Conservation (phyloP, 495 filamentous ascomycete species). For the Pyrenula aspistea region DNA sequence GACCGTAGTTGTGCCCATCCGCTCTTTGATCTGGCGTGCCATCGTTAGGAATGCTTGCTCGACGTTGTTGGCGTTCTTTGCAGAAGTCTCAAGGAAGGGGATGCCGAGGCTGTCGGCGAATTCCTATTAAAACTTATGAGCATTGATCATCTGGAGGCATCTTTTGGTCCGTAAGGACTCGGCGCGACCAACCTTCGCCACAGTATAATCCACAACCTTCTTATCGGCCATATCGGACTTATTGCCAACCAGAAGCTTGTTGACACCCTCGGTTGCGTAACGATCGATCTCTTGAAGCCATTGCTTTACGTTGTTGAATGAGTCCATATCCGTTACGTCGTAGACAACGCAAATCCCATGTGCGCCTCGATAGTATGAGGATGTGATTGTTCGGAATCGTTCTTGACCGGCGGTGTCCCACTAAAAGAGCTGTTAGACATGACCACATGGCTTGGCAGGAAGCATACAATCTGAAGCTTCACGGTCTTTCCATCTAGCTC, state of each 20-base stretch:
- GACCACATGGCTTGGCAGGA: slow-evolving; percentile 5
- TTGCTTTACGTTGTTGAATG: slow-evolving; percentile 99
- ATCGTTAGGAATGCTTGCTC: slow-evolving; percentile 99
- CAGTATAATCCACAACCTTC: slow-evolving; percentile 99
- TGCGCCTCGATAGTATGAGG: slow-evolving; percentile 96
- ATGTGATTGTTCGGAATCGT: slow-evolving; percentile 98
- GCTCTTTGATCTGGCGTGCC: slow-evolving; percentile 99
- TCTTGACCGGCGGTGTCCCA: slow-evolving; percentile 99
- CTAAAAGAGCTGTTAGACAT: slow-evolving; percentile 31
- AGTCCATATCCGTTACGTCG: slow-evolving; percentile 99
- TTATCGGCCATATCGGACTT: slow-evolving; percentile 99
- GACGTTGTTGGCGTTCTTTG: slow-evolving; percentile 98
- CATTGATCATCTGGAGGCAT: no score
- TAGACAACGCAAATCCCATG: slow-evolving; percentile 99
- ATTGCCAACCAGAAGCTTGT: slow-evolving; percentile 98
- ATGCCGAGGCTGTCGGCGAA: slow-evolving; percentile 98
- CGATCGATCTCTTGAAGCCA: slow-evolving; percentile 99
- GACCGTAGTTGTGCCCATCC: slow-evolving; percentile 93
- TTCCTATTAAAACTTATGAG: slow-evolving; percentile 50
- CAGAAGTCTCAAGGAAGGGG: slow-evolving; percentile 98
- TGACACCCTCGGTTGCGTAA: slow-evolving; percentile 97
- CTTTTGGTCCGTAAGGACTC: slow-evolving; percentile 2
- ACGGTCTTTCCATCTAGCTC: slow-evolving; percentile 99
- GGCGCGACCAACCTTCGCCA: slow-evolving; percentile 69
- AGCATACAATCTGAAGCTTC: slow-evolving; percentile 93